phyloP scores from a whole-genome alignment of 176 grass and related monocot genomes.

The Raddia distichophylla region DNA sequence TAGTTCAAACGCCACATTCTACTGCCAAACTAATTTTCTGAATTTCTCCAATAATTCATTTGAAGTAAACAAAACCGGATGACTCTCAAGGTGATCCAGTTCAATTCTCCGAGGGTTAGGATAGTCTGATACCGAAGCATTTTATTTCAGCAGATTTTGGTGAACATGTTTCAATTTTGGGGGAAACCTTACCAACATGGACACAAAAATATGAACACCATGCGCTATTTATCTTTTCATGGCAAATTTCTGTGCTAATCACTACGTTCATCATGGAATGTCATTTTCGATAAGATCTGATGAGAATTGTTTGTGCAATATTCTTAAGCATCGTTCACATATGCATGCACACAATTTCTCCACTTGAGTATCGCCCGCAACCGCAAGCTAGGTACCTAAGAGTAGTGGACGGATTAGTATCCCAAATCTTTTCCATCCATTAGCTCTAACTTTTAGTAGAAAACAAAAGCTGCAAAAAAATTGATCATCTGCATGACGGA shows the following conservation, averaged over 20 bases:
- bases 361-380: too few species aligned
- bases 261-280: too few species aligned
- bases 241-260: neutral
- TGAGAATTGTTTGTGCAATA: too few species aligned
- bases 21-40: neutral
- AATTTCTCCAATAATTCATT: neutral
- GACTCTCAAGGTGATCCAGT: neutral
- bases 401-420: too few species aligned
- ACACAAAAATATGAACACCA: neutral
- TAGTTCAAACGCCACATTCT: neutral
- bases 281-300: too few species aligned
- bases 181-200: neutral
- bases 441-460: too few species aligned
- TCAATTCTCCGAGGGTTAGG: neutral
- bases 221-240: neutral
- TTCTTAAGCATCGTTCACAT: too few species aligned
- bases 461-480: too few species aligned
- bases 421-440: too few species aligned
- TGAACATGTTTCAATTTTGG: neutral
- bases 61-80: neutral
- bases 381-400: too few species aligned
- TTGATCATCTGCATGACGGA: too few species aligned
- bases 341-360: too few species aligned
- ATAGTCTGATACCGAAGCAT: neutral
- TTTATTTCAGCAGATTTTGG: slow-evolving; percentile 8